phyloP scores from a whole-genome alignment of 2,329 filamentous ascomycete genomes.

The Penicillium concentricum region DNA sequence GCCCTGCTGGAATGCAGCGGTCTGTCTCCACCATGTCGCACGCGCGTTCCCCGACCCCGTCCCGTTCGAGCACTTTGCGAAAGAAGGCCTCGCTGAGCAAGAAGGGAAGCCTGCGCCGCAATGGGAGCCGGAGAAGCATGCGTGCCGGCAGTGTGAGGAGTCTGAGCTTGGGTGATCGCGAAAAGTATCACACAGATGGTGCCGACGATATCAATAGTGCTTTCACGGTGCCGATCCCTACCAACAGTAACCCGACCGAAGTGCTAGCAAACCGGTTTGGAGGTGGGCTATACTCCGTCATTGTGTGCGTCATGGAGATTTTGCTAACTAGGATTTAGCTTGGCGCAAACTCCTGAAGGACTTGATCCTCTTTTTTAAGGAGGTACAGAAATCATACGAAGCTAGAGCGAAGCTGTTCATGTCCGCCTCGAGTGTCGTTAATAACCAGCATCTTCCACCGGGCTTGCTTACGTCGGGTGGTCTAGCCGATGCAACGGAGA shows the following conservation, averaged over 20 bases:
- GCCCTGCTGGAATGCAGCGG: constrained; percentile 34
- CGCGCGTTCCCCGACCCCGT: constrained; percentile 40
- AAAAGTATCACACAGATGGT: constrained; percentile 45
- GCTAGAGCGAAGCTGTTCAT: constrained; percentile 75
- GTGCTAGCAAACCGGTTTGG: constrained; percentile 84
- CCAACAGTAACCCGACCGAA: constrained; percentile 82
- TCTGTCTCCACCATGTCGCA: constrained; percentile 45
- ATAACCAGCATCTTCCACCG: constrained; percentile 72
- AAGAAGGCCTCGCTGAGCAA: constrained; percentile 81
- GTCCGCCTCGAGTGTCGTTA: constrained; percentile 80
- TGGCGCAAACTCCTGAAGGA: constrained; percentile 97
- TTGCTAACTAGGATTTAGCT: constrained; percentile 51
- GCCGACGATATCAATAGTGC: constrained; percentile 72
- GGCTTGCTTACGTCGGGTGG: constrained; percentile 78
- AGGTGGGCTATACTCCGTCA: constrained; percentile 49
- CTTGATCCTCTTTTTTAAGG: constrained; percentile 87
- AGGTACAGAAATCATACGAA: constrained; percentile 88
- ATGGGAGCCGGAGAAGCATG: constrained; percentile 75
- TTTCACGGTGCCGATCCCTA: constrained; percentile 88
- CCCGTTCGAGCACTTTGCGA: constrained; percentile 72
- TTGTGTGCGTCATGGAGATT: neutral
- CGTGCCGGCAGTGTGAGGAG: constrained; percentile 85
- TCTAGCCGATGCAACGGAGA: constrained; percentile 80
- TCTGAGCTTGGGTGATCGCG: constrained; percentile 66
- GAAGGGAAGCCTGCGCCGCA: constrained; percentile 72